Evolutionary conservation across 192 early-diverging fungal species (phyloP).

Genomic region (Coemansia furcata): DNA sequence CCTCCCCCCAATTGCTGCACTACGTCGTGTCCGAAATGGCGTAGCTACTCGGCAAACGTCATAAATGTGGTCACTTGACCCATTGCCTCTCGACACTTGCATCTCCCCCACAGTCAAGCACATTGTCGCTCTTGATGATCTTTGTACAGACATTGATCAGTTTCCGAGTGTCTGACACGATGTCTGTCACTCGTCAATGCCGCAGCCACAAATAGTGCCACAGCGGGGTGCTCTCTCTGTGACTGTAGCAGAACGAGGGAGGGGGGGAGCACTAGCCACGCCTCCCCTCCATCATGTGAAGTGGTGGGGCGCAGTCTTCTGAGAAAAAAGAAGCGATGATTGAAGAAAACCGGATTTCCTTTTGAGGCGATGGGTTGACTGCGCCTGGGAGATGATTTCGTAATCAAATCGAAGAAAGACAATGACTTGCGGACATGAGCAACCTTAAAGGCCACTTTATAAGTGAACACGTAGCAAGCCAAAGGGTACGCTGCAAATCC

Average conservation of each 20-base stretch:
- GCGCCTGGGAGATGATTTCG: not conserved
- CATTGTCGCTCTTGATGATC: not conserved
- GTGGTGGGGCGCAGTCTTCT: not conserved
- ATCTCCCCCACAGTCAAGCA: not conserved
- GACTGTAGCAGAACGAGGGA: not conserved
- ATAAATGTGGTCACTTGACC: not conserved
- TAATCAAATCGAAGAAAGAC: not conserved
- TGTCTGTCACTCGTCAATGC: not conserved
- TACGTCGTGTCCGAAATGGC: not conserved
- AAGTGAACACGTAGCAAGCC: not conserved
- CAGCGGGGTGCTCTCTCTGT: not conserved
- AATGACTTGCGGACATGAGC: not conserved
- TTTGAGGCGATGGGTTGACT: conserved; percentile 1
- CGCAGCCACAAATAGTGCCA: not conserved
- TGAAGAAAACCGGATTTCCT: not conserved
- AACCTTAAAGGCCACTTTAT: not conserved
- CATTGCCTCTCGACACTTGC: not conserved
- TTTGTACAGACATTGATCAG: not conserved
- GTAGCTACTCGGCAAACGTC: not conserved
- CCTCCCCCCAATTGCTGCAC: not conserved
- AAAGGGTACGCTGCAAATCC: not conserved
- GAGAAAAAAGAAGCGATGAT: not conserved
- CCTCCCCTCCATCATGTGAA: not conserved
- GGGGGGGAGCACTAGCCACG: not conserved
- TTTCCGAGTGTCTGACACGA: not conserved